phyloP scores from a whole-genome alignment of 2,329 filamentous ascomycete genomes.

The Ploettnerulaceae sp. region DNA sequence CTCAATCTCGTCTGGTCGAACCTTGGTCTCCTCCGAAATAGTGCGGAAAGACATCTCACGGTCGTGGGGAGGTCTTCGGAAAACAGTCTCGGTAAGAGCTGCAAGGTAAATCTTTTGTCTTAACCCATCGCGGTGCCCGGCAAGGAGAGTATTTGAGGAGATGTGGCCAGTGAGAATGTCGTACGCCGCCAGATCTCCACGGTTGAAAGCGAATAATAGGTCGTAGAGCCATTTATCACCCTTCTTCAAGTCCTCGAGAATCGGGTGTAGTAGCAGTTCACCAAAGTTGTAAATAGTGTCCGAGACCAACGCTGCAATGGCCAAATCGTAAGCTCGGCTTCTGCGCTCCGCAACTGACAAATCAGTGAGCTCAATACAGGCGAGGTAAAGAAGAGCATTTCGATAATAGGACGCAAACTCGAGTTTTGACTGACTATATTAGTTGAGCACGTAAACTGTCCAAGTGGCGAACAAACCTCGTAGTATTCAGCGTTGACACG shows the following conservation, averaged over 20 bases:
- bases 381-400: constrained; percentile 94
- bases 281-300: constrained; percentile 99
- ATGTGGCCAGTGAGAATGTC: constrained; percentile 79
- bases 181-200: constrained; percentile 84
- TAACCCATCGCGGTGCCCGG: constrained; percentile 75
- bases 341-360: constrained; percentile 71
- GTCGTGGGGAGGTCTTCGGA: constrained; percentile 91
- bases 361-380: constrained; percentile 80
- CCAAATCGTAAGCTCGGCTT: constrained; percentile 84
- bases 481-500: constrained; percentile 93
- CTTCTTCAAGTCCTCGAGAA: constrained; percentile 79
- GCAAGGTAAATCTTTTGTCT: constrained; percentile 98
- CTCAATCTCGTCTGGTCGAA: constrained; percentile 87
- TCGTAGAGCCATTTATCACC: constrained; percentile 85
- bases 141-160: constrained; percentile 71
- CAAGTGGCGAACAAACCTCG: constrained; percentile 48
- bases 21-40: constrained; percentile 89
- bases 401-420: constrained; percentile 97
- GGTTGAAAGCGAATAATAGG: constrained; percentile 96
- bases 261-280: constrained; percentile 95
- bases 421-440: constrained; percentile 56
- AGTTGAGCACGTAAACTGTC: constrained; percentile 12
- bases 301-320: constrained; percentile 86
- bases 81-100: constrained; percentile 91
- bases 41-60: constrained; percentile 87